Conservation (phyloP, 768 basidiomycete genomes). For the Cyclocybe cylindracea region DNA sequence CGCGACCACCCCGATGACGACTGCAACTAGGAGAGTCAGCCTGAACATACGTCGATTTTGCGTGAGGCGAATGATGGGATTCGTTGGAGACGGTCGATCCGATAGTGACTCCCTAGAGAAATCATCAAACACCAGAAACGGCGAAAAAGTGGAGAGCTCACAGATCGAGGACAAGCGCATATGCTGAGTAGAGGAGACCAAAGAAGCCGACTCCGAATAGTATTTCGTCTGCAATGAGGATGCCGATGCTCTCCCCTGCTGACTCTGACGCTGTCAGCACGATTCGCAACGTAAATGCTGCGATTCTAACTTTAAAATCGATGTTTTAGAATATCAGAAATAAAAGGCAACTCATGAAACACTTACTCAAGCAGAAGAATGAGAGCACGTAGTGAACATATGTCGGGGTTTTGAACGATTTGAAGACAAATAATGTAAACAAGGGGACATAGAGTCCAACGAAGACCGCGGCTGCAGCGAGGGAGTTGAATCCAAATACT, state of each 20-base stretch:
- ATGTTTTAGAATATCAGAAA: too few relatives aligned
- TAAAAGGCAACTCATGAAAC: too few relatives aligned
- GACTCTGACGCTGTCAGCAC: conserved; percentile 30
- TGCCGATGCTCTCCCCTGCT: conserved; percentile 28
- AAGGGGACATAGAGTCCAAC: too few relatives aligned
- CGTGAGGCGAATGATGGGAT: conserved; percentile 20
- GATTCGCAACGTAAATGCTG: conserved; percentile 41
- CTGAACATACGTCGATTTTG: conserved; percentile 34
- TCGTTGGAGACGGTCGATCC: conserved; percentile 8
- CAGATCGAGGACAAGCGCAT: conserved; percentile 43
- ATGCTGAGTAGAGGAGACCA: conserved; percentile 42
- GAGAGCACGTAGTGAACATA: too few relatives aligned
- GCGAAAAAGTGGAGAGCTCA: conserved; percentile 12
- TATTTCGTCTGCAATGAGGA: conserved; percentile 39
- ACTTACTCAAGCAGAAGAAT: too few relatives aligned
- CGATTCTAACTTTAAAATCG: conserved; percentile 33
- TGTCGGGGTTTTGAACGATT: too few relatives aligned
- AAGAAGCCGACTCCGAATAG: conserved; percentile 45
- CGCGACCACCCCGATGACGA: conserved; percentile 33
- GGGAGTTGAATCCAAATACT: too few relatives aligned
- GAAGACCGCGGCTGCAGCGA: too few relatives aligned
- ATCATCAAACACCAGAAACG: neutral
- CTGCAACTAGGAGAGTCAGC: conserved; percentile 24
- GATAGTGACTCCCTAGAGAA: conserved; percentile 19
- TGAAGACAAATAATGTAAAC: too few relatives aligned